Evolutionary conservation across 345 rosid genomes (phyloP).

Genomic region (Punica granatum): DNA sequence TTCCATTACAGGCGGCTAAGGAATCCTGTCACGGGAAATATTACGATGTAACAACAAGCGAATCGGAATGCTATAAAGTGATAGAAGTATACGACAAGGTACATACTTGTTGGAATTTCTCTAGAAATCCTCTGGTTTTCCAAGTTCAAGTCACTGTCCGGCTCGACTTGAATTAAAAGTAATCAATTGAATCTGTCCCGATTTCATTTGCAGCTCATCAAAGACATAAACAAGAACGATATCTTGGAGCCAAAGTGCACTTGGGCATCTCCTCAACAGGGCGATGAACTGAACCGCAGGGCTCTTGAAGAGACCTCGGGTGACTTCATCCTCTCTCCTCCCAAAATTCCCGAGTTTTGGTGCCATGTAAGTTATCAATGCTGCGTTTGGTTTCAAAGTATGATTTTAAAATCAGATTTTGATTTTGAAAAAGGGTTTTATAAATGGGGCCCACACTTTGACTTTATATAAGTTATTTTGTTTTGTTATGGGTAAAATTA

Average conservation of each 20-base stretch:
- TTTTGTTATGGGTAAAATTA: too few species aligned
- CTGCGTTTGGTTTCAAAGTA: too few species aligned
- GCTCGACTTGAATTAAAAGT: not conserved
- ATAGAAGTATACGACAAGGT: constrained; percentile 12
- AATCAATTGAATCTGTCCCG: not conserved
- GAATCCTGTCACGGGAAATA: constrained; percentile 14
- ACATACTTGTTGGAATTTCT: not conserved
- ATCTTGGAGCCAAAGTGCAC: constrained; percentile 28
- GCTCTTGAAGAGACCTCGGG: constrained; percentile 10
- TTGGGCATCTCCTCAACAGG: constrained; percentile 15
- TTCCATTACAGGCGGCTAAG: constrained; percentile 9
- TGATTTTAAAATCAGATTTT: too few species aligned
- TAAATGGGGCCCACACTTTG: too few species aligned
- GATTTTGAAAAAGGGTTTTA: too few species aligned
- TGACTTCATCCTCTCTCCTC: constrained; percentile 20
- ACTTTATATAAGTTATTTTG: too few species aligned
- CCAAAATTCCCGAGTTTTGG: constrained; percentile 19
- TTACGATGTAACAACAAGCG: constrained; percentile 12
- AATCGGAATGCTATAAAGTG: constrained; percentile 13
- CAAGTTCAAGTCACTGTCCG: not conserved
- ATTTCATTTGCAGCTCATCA: constrained; percentile 15
- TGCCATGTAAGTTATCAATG: constrained; percentile 31
- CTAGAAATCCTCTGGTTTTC: not conserved
- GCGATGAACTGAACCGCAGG: constrained; percentile 12
- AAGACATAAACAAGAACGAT: constrained; percentile 14